phyloP scores from a whole-genome alignment of 2,329 filamentous ascomycete species.

The Microsporum ferrugineum region DNA sequence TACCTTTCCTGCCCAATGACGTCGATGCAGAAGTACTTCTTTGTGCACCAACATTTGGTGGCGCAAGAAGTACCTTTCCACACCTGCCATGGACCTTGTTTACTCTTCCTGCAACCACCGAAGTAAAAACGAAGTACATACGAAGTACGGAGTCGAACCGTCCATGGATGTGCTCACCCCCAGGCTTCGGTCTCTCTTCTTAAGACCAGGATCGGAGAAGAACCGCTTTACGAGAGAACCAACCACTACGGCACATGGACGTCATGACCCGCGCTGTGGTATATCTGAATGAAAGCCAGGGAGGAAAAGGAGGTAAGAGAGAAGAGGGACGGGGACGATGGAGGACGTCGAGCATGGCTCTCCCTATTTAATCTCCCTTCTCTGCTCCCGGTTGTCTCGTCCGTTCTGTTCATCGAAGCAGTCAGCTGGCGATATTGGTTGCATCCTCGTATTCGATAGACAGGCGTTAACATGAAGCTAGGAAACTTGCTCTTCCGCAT shows the following conservation, averaged over 20 bases:
- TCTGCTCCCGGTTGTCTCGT: not conserved
- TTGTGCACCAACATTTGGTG: not conserved
- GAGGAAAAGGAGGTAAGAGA: not conserved
- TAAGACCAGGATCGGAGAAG: not conserved
- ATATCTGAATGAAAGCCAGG: not conserved
- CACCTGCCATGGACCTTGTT: not conserved
- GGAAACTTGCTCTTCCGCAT: constrained; percentile 31
- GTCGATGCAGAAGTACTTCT: not conserved
- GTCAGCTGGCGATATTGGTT: not conserved
- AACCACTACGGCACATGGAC: not conserved
- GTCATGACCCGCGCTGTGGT: not conserved
- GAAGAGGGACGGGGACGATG: not conserved
- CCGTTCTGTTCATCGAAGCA: not conserved
- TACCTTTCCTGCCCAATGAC: not conserved
- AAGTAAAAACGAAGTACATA: too few relatives aligned
- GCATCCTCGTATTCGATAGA: not conserved
- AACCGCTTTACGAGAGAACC: not conserved
- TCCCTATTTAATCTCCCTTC: not conserved
- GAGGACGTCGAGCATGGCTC: not conserved
- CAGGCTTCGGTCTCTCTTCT: not conserved
- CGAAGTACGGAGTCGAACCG: too few relatives aligned
- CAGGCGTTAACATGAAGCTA: not conserved
- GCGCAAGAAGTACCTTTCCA: not conserved
- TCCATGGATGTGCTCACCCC: too few relatives aligned
- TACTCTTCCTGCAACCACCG: too few relatives aligned